Evolutionary conservation across 1,284 basidiomycete genomes (phyloP).

Genomic region (Cryptococcus sp.): DNA sequence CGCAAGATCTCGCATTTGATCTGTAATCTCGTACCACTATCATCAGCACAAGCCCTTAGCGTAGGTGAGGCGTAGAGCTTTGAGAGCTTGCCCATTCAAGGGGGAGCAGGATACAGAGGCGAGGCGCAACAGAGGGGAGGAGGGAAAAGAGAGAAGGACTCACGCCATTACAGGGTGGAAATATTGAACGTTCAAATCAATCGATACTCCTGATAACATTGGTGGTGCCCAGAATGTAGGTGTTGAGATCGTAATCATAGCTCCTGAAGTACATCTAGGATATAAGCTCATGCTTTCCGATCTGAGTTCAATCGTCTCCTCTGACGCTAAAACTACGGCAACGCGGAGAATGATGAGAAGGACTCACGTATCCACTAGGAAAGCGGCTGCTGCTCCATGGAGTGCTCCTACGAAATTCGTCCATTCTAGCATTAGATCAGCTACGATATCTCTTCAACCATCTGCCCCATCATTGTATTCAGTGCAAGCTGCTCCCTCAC

Average conservation of each 20-base stretch:
- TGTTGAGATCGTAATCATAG: slow-evolving; percentile 22
- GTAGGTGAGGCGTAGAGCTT: too few species aligned
- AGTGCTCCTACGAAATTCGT: slow-evolving; percentile 25
- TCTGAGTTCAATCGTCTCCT: not conserved
- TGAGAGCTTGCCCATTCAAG: too few species aligned
- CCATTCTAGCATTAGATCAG: slow-evolving; percentile 21
- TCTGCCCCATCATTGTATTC: not conserved
- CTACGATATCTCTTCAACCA: not conserved
- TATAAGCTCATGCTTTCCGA: not conserved
- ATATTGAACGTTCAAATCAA: slow-evolving; percentile 33
- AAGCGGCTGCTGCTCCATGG: slow-evolving; percentile 38
- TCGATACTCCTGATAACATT: slow-evolving; percentile 31
- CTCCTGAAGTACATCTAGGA: slow-evolving; percentile 23
- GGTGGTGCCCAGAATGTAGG: slow-evolving; percentile 40
- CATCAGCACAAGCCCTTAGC: not conserved
- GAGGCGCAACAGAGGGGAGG: too few species aligned
- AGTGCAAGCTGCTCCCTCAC: too few species aligned
- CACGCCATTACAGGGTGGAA: slow-evolving; percentile 24
- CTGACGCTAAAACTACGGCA: not conserved
- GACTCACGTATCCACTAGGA: slow-evolving; percentile 37
- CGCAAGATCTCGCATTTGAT: slow-evolving; percentile 13
- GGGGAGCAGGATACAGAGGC: too few species aligned
- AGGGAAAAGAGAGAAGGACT: too few species aligned
- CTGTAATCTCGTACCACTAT: slow-evolving; percentile 6
- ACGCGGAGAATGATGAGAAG: not conserved